These are phyloP conservation scores for Nicotiana noctiflora DNA, from an alignment of 257 asterid species.

Conservation along the genomic window DNA sequence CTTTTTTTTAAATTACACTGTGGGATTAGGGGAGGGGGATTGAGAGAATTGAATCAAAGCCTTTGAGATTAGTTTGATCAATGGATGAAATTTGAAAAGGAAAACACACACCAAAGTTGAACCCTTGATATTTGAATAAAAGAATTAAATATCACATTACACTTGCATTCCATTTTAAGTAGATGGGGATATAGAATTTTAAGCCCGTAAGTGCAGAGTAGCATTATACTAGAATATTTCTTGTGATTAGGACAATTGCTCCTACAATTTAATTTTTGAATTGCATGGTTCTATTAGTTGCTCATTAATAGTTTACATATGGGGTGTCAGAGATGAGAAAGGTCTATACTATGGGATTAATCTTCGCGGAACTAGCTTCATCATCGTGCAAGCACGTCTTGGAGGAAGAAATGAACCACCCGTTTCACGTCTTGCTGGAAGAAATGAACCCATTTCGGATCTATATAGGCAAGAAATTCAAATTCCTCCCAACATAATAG, in stretches of 20 bases:
- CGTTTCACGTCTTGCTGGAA: conserved; percentile 41
- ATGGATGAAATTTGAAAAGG: not conserved
- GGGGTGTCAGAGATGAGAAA: conserved; percentile 47
- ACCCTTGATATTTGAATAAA: not conserved
- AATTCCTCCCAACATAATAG: conserved; percentile 34
- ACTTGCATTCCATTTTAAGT: not conserved
- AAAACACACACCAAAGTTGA: not conserved
- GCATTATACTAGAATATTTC: not conserved
- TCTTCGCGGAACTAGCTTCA: conserved; percentile 50
- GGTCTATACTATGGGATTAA: conserved; percentile 62
- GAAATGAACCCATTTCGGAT: conserved; percentile 45
- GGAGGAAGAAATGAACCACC: conserved; percentile 42
- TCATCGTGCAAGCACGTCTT: conserved; percentile 45
- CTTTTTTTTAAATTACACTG: too few relatives aligned
- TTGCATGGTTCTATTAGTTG: not conserved
- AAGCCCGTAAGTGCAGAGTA: not conserved
- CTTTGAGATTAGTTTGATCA: not conserved
- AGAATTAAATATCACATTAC: not conserved
- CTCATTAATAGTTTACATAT: not conserved
- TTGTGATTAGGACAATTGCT: not conserved
- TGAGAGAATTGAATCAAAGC: not conserved
- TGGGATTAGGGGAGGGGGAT: not conserved
- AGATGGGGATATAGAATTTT: not conserved
- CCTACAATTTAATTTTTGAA: not conserved
- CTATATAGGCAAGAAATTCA: conserved; percentile 38